These are phyloP conservation scores for Chlamydomonas sp. DNA, from an alignment of 139 green algal species.

Conservation along the genomic window DNA sequence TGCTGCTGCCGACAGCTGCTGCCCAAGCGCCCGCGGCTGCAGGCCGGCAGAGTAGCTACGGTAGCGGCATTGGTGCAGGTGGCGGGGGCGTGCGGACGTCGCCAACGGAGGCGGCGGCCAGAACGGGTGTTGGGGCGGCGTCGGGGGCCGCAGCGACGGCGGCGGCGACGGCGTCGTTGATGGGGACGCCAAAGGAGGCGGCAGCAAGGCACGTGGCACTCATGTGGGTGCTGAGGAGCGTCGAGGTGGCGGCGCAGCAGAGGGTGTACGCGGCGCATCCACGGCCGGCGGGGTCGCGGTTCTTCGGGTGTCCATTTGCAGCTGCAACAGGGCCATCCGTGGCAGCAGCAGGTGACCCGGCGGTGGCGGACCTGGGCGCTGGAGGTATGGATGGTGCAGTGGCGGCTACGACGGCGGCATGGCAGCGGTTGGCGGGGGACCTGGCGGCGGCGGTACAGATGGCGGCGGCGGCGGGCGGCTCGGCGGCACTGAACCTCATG, in stretches of 20 bases:
- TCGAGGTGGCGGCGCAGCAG: constrained; percentile 32
- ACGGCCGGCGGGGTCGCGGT: neutral
- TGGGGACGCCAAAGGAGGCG: neutral
- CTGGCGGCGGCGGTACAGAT: neutral
- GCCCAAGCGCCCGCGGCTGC: no score
- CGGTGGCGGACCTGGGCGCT: neutral
- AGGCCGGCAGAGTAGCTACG: neutral
- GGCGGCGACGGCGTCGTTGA: neutral
- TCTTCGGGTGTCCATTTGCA: constrained; percentile 27
- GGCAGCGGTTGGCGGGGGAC: neutral
- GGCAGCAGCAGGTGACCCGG: neutral
- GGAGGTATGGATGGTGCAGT: neutral
- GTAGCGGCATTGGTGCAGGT: neutral
- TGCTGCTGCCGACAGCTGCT: constrained; percentile 1
- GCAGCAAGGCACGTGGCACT: neutral
- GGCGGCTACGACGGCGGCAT: constrained; percentile 2
- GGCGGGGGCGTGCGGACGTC: neutral
- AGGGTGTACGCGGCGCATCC: constrained; percentile 7
- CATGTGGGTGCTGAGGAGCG: neutral
- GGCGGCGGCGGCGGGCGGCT: no score
- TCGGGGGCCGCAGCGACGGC: neutral
- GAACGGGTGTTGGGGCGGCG: neutral
- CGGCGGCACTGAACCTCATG: neutral
- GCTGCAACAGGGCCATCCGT: neutral
- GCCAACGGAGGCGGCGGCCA: neutral